A percentile compares a stretch with the other conserved stretches of the same genome.
These are phyloP conservation scores for Trichoderma pleuroti DNA, from an alignment of 2,329 filamentous ascomycete genomes.

Conservation along the genomic window DNA sequence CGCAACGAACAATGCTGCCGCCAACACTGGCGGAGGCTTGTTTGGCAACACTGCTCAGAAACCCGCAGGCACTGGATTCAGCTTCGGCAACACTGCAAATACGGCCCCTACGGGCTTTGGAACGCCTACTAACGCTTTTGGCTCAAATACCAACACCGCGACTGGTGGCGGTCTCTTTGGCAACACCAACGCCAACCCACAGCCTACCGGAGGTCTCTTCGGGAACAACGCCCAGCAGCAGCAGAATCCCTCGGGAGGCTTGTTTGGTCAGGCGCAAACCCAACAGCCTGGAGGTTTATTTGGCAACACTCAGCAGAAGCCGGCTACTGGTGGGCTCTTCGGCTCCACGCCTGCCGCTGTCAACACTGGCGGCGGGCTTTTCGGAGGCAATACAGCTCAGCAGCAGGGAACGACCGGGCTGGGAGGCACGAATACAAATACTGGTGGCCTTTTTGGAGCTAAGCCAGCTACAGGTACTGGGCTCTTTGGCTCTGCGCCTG, in stretches of 20 bases:
- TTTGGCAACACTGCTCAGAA: conserved; percentile 43
- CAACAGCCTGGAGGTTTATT: conserved; percentile 42
- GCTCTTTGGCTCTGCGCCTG: conserved; percentile 39
- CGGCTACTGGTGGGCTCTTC: conserved; percentile 34
- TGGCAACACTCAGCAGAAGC: conserved; percentile 42
- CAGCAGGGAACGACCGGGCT: conserved; percentile 38
- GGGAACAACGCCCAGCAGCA: conserved; percentile 37
- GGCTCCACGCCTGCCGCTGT: conserved; percentile 32
- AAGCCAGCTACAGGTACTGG: conserved; percentile 37
- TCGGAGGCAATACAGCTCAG: conserved; percentile 43
- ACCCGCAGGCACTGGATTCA: conserved; percentile 36
- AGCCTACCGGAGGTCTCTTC: conserved; percentile 39
- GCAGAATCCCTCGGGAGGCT: conserved; percentile 27
- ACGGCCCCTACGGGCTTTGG: conserved; percentile 27
- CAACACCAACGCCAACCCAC: conserved; percentile 26
- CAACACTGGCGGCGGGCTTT: conserved; percentile 41
- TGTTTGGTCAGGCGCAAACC: conserved; percentile 36
- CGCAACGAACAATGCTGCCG: conserved; percentile 27
- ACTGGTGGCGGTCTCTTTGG: conserved; percentile 41
- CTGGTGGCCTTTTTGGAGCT: conserved; percentile 41
- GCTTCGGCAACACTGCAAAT: conserved; percentile 41
- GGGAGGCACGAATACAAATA: conserved; percentile 31
- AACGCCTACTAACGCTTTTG: conserved; percentile 37
- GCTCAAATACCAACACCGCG: conserved; percentile 25
- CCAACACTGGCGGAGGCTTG: conserved; percentile 32